Percentiles rank a stretch among this genome's conserved stretches.
Evolutionary conservation across 768 basidiomycete species (phyloP).

Genomic region (Termitomyces sp.): DNA sequence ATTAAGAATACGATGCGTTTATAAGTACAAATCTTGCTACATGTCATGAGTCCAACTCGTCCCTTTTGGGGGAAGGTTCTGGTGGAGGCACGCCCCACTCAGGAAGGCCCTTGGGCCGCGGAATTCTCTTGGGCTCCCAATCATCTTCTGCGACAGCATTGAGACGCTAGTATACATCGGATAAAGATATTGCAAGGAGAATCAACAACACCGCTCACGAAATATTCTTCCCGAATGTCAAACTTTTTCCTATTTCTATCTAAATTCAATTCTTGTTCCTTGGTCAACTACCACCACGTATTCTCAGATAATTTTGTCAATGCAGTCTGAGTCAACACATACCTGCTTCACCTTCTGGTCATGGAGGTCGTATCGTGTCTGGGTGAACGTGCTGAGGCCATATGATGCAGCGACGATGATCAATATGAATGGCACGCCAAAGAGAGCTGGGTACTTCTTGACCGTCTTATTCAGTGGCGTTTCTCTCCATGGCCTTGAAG

Average conservation of each 20-base stretch:
- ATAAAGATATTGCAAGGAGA: not conserved
- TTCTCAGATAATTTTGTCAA: not conserved
- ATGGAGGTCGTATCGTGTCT: constrained; percentile 87
- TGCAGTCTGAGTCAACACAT: constrained; percentile 8
- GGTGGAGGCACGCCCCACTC: constrained; percentile 89
- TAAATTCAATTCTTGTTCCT: constrained; percentile 74
- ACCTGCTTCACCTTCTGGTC: constrained; percentile 74
- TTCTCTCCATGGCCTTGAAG: constrained; percentile 16
- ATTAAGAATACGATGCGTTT: not conserved
- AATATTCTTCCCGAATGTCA: constrained; percentile 95
- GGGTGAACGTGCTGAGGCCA: constrained; percentile 76
- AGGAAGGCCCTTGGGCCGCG: constrained; percentile 79
- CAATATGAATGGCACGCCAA: constrained; percentile 83
- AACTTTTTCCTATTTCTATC: constrained; percentile 71
- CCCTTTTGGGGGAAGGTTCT: constrained; percentile 31
- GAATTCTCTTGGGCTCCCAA: constrained; percentile 86
- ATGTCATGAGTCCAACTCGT: not conserved
- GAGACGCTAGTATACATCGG: constrained; percentile 46
- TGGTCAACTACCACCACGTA: constrained; percentile 44
- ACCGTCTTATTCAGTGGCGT: constrained; percentile 37
- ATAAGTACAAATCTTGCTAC: too few relatives aligned
- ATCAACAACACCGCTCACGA: constrained; percentile 54
- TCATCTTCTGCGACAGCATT: constrained; percentile 59
- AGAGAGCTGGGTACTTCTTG: constrained; percentile 61
- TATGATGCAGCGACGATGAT: constrained; percentile 86